phyloP scores from a whole-genome alignment of 169 alveolate species.

The Eimeria maxima region DNA sequence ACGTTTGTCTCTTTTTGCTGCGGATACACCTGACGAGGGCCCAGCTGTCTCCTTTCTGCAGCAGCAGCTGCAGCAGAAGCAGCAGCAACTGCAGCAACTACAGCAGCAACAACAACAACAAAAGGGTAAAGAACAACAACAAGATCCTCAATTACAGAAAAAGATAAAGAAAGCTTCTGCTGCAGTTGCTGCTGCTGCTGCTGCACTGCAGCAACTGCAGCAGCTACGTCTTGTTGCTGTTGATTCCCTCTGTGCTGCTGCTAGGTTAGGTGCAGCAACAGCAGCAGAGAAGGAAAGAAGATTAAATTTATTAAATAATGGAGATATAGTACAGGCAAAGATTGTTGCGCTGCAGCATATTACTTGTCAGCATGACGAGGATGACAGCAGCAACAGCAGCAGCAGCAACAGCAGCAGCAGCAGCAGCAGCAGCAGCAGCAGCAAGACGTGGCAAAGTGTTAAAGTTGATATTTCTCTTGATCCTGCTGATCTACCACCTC shows the following conservation, averaged over 20 bases:
- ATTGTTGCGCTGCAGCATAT: conserved; percentile 16
- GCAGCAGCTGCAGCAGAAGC: conserved; percentile 57
- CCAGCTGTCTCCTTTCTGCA: conserved; percentile 40
- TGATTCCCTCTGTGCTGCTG: conserved; percentile 41
- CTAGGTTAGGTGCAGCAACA: conserved; percentile 19
- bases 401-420: background rate
- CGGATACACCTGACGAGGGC: background rate
- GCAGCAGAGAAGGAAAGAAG: background rate
- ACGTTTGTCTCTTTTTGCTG: background rate
- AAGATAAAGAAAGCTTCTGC: background rate
- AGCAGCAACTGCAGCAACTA: background rate
- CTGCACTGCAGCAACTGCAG: conserved; percentile 23
- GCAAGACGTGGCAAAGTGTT: background rate
- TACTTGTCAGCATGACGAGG: background rate
- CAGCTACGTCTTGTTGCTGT: background rate
- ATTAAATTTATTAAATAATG: conserved; percentile 24
- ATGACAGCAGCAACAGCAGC: background rate
- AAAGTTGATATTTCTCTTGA: conserved; percentile 3
- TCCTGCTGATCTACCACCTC: conserved; percentile 3
- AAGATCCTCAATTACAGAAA: background rate
- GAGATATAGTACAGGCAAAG: conserved; percentile 63
- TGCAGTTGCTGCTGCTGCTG: conserved; percentile 48
- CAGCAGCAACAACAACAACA: background rate
- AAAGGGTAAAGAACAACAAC: background rate
- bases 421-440: conserved; percentile 48